Percentiles rank a stretch among this genome's conserved stretches.
These are phyloP conservation scores for Dillenia turbinata DNA, from an alignment of 164 flowering plant genomes.

Conservation along the genomic window DNA sequence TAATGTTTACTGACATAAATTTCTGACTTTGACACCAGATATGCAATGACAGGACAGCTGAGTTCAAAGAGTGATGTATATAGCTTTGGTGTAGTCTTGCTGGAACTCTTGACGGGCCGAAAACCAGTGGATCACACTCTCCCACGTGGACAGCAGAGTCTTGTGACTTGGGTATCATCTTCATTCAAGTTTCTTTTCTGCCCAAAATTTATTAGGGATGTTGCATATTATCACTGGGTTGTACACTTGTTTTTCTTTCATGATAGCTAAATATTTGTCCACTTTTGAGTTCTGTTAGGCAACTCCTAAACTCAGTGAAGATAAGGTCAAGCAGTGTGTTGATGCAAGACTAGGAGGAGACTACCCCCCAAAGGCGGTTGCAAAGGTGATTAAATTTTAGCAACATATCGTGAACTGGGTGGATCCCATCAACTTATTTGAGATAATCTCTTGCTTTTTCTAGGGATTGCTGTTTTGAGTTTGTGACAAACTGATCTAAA, in stretches of 20 bases:
- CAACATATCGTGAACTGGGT: too few species aligned
- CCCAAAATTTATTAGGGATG: not conserved
- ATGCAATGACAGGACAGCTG: conserved; percentile 85
- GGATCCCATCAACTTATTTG: too few species aligned
- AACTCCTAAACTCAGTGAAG: conserved; percentile 82
- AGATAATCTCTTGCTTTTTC: too few species aligned
- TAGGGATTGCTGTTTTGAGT: too few species aligned
- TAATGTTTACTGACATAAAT: too few species aligned
- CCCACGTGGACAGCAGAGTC: conserved; percentile 90
- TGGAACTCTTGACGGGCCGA: conserved; percentile 84
- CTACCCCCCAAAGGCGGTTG: conserved; percentile 86
- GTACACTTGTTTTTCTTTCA: conserved; percentile 1
- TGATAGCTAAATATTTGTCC: conserved; percentile 1
- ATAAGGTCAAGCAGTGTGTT: conserved; percentile 83
- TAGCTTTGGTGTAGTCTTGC: conserved; percentile 82
- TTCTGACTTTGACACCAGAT: conserved; percentile 29
- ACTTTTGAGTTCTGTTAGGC: conserved; percentile 40
- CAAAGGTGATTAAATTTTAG: conserved; percentile 49
- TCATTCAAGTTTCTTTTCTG: not conserved
- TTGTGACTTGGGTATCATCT: conserved; percentile 76
- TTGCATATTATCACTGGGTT: not conserved
- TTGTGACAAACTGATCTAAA: too few species aligned
- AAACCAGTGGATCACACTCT: conserved; percentile 85
- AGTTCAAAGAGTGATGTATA: conserved; percentile 89
- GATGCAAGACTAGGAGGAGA: conserved; percentile 66